phyloP scores from a whole-genome alignment of 1,284 basidiomycete genomes.

The Takashimella tepidaria region DNA sequence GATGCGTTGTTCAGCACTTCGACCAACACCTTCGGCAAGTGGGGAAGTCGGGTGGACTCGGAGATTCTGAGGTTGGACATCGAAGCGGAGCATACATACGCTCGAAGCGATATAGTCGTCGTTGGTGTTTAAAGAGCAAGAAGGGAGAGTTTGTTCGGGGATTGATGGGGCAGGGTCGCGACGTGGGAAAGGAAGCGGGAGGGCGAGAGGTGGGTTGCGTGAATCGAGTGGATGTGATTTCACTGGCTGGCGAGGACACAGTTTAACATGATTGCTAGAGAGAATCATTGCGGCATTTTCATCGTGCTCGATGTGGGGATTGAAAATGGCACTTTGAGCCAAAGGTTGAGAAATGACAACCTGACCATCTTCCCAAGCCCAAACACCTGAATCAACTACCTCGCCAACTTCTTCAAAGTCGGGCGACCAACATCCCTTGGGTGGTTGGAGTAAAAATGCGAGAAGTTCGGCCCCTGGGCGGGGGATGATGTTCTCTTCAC shows the following conservation, averaged over 20 bases:
- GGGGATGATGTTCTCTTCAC: constrained; percentile 1
- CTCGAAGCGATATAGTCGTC: neutral
- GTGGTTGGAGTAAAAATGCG: neutral
- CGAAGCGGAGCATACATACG: neutral
- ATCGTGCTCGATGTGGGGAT: neutral
- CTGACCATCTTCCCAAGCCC: constrained; percentile 3
- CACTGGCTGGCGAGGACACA: neutral
- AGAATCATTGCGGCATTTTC: neutral
- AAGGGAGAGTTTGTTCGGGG: no score
- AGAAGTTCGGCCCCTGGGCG: constrained; percentile 1
- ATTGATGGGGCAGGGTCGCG: neutral
- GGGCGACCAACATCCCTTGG: constrained; percentile 5
- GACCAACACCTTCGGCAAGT: neutral
- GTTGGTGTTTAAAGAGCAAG: no score
- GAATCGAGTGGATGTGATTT: neutral
- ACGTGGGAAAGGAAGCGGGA: neutral
- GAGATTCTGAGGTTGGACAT: neutral
- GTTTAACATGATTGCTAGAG: no score
- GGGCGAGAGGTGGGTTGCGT: neutral
- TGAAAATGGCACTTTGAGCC: neutral
- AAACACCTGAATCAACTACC: neutral
- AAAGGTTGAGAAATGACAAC: neutral
- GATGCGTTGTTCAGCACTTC: neutral
- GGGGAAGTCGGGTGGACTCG: neutral
- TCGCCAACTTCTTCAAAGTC: constrained; percentile 3